phyloP scores from a whole-genome alignment of 148 eudicot genomes.

The Heliamphora exappendiculata region DNA sequence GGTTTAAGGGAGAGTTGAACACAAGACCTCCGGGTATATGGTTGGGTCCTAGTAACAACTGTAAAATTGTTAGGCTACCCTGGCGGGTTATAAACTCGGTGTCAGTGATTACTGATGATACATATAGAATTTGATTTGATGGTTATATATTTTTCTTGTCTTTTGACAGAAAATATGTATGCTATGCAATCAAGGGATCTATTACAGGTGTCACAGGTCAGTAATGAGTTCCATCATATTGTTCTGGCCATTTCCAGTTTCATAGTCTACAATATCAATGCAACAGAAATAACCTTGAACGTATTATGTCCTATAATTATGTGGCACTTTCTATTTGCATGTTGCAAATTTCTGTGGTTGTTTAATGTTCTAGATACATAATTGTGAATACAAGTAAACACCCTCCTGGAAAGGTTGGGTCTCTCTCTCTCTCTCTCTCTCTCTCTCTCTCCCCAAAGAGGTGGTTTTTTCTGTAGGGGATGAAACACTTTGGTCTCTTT shows the following conservation, averaged over 20 bases:
- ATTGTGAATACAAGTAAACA: neutral
- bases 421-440: neutral
- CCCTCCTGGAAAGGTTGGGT: neutral
- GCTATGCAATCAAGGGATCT: neutral
- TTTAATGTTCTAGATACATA: neutral
- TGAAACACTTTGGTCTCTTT: neutral
- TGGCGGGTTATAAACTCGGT: neutral
- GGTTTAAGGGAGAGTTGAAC: no score
- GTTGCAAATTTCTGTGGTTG: neutral
- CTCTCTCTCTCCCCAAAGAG: neutral
- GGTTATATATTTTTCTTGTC: neutral
- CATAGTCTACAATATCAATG: no score
- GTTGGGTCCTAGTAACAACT: no score
- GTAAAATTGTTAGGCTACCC: no score
- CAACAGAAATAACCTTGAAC: neutral
- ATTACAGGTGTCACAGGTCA: conserved; percentile 6
- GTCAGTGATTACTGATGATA: neutral
- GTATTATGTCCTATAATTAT: neutral
- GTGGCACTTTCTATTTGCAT: neutral
- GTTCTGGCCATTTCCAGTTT: neutral
- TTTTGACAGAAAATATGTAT: neutral
- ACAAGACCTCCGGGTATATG: no score
- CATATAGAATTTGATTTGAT: neutral
- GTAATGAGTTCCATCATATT: neutral
- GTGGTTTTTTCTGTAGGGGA: neutral